A percentile compares a stretch with the other conserved stretches of the same genome.
Evolutionary conservation across 2,329 filamentous ascomycete species (phyloP).

Genomic region (Sphaerostilbella broomeana): DNA sequence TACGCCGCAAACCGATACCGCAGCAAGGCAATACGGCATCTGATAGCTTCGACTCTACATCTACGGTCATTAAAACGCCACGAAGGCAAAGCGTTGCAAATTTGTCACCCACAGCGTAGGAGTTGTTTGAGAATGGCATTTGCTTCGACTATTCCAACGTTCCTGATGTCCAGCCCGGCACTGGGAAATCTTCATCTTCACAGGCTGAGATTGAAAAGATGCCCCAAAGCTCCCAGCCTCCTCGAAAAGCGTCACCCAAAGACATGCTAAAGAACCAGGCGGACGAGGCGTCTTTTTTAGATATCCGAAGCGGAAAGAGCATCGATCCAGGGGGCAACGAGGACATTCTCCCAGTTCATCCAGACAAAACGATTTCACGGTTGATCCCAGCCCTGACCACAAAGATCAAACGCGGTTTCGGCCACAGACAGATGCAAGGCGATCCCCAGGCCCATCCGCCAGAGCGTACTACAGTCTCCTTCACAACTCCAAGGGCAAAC

Average conservation of each 20-base stretch:
- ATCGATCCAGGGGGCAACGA: conserved; percentile 6
- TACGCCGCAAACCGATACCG: too few relatives aligned
- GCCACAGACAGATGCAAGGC: background rate
- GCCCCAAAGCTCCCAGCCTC: background rate
- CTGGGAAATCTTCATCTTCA: too few relatives aligned
- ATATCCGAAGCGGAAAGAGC: conserved; percentile 14
- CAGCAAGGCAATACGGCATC: too few relatives aligned
- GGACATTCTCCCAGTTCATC: background rate
- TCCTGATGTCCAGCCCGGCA: too few relatives aligned
- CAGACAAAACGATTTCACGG: too few relatives aligned
- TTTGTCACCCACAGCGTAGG: conserved; percentile 21
- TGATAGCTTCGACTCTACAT: too few relatives aligned
- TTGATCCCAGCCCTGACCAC: conserved; percentile 3
- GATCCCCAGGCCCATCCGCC: too few relatives aligned
- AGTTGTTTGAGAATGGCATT: conserved; percentile 28
- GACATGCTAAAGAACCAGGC: background rate
- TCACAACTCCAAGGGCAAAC: background rate
- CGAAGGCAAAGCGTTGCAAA: conserved; percentile 20
- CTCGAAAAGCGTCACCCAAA: too few relatives aligned
- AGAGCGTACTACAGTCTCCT: background rate
- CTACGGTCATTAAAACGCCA: conserved; percentile 35
- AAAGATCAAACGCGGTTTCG: background rate
- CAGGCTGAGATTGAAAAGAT: too few relatives aligned
- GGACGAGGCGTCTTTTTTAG: conserved; percentile 33
- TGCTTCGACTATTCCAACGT: conserved; percentile 19